A percentile compares a stretch with the other conserved stretches of the same genome.
phyloP scores from a whole-genome alignment of 371 early-diverging fungal species.

The Coelomomyces lativittatus region DNA sequence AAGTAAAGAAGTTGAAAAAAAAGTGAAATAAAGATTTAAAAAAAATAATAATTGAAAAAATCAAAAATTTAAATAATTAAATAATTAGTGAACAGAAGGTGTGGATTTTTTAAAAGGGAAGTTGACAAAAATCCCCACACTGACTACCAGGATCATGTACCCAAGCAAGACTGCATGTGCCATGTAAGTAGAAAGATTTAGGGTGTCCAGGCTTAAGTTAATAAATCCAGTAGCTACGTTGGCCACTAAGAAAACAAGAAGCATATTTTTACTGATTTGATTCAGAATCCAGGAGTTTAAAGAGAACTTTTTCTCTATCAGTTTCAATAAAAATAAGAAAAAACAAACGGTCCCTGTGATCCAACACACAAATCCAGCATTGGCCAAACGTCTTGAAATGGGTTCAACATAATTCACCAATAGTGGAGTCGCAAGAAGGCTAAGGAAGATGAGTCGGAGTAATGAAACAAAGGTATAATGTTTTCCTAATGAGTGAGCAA shows the following conservation, averaged over 20 bases:
- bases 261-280: constrained; percentile 47
- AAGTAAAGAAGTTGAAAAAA: too few relatives aligned
- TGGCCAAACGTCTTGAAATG: constrained; percentile 40
- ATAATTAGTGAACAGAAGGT: too few relatives aligned
- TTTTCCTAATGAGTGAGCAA: constrained; percentile 34
- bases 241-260: constrained; percentile 67
- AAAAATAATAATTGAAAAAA: too few relatives aligned
- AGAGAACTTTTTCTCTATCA: not conserved
- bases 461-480: constrained; percentile 9
- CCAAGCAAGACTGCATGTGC: not conserved
- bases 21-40: too few relatives aligned
- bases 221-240: constrained; percentile 66
- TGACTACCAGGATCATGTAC: not conserved
- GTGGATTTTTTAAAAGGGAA: too few relatives aligned
- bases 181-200: constrained; percentile 6
- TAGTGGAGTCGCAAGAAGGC: constrained; percentile 11
- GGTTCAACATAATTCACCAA: constrained; percentile 8
- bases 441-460: not conserved
- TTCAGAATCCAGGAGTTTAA: constrained; percentile 7
- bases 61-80: too few relatives aligned
- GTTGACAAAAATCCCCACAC: too few relatives aligned
- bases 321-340: constrained; percentile 12
- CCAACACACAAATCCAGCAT: constrained; percentile 57
- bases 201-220: constrained; percentile 53
- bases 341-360: constrained; percentile 28